A percentile compares a stretch with the other conserved stretches of the same genome.
phyloP scores from a whole-genome alignment of 148 eudicot genomes.

The Heliamphora exappendiculata region DNA sequence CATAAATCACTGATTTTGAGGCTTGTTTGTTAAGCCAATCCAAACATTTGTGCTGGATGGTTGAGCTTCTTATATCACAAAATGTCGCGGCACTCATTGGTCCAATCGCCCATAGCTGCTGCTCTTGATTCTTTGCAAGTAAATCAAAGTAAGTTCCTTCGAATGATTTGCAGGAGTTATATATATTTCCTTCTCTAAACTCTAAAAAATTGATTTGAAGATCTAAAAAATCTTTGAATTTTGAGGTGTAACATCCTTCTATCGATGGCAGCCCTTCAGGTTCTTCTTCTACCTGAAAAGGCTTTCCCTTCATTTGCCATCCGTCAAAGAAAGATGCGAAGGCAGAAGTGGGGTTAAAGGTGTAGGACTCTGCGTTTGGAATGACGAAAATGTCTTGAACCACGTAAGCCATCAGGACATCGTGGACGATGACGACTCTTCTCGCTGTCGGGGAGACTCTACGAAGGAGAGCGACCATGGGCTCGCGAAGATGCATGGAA shows the following conservation, averaged over 20 bases:
- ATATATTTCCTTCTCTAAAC: slow-evolving; percentile 20
- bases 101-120: slow-evolving; percentile 16
- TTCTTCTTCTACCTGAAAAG: neutral
- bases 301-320: slow-evolving; percentile 14
- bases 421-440: slow-evolving; percentile 10
- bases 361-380: slow-evolving; percentile 6
- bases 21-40: slow-evolving; percentile 14
- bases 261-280: neutral
- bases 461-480: neutral
- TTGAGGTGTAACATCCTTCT: slow-evolving; percentile 20
- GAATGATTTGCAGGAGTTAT: slow-evolving; percentile 23
- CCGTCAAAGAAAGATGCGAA: neutral
- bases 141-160: slow-evolving; percentile 28
- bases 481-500: neutral
- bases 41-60: neutral
- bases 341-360: neutral
- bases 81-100: neutral
- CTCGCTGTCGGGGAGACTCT: neutral
- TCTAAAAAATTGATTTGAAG: neutral
- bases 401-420: slow-evolving; percentile 5
- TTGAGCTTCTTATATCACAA: neutral
- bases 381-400: slow-evolving; percentile 14
- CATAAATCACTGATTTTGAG: neutral
- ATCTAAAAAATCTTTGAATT: slow-evolving; percentile 3
- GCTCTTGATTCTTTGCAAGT: slow-evolving; percentile 9